Evolutionary conservation across 202 grass and related monocot genomes (phyloP).

Genomic region (Setaria viridis): DNA sequence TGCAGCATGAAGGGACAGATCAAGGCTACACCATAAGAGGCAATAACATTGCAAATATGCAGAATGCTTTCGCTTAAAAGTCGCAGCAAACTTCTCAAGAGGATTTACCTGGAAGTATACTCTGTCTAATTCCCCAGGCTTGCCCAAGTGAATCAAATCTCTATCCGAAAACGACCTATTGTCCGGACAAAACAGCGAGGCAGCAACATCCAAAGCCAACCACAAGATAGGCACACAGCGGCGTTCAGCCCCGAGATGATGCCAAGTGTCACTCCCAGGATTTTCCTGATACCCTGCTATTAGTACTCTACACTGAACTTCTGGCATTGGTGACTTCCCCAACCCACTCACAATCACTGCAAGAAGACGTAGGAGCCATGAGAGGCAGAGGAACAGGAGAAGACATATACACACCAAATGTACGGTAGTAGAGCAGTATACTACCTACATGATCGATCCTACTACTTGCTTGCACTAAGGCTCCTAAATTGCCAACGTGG

Average conservation of each 20-base stretch:
- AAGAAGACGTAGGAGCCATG: conserved; percentile 30
- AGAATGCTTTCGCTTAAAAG: conserved; percentile 23
- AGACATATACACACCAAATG: conserved; percentile 34
- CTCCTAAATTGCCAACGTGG: background rate
- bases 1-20: background rate
- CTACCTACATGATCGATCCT: background rate
- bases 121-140: background rate
- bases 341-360: background rate
- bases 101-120: conserved; percentile 12
- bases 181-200: background rate
- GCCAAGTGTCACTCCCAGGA: conserved; percentile 51
- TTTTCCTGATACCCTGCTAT: conserved; percentile 47
- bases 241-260: background rate
- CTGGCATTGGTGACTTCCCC: conserved; percentile 1
- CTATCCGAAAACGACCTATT: conserved; percentile 42
- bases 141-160: conserved; percentile 32
- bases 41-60: background rate
- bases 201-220: conserved; percentile 42
- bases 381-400: conserved; percentile 46
- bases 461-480: background rate
- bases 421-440: conserved; percentile 4
- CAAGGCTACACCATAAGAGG: background rate
- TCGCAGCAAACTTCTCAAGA: conserved; percentile 2
- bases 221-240: conserved; percentile 22
- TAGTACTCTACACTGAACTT: conserved; percentile 39